Percentiles rank a stretch among this genome's conserved stretches.
Conservation (phyloP, 805 yeast genomes). For the Lachancea thermotolerans region DNA sequence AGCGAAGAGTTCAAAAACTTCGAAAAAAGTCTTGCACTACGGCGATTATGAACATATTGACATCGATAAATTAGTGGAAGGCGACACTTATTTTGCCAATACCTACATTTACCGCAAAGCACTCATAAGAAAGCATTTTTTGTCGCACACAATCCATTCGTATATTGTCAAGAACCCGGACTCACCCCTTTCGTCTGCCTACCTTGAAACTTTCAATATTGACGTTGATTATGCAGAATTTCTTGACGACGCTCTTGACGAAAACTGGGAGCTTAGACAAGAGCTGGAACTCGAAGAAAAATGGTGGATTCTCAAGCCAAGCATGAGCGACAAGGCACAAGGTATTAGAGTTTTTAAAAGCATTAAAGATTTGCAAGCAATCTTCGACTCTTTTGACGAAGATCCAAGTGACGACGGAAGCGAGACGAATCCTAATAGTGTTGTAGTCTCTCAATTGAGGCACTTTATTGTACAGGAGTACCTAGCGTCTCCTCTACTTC, state of each 20-base stretch:
- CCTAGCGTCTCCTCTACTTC: slow-evolving; percentile 56
- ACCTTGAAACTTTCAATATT: slow-evolving; percentile 69
- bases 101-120: slow-evolving; percentile 88
- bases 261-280: slow-evolving; percentile 78
- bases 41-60: slow-evolving; percentile 88
- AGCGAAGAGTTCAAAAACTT: background rate
- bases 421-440: slow-evolving; percentile 45
- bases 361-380: slow-evolving; percentile 68
- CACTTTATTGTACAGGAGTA: slow-evolving; percentile 90
- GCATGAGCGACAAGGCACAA: slow-evolving; percentile 96
- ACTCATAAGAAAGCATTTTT: slow-evolving; percentile 80
- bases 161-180: slow-evolving; percentile 69
- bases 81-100: slow-evolving; percentile 52
- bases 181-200: slow-evolving; percentile 51
- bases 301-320: slow-evolving; percentile 88
- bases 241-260: slow-evolving; percentile 88
- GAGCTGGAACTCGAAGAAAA: slow-evolving; percentile 51
- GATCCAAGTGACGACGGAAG: slow-evolving; percentile 57
- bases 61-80: slow-evolving; percentile 48
- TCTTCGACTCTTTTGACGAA: slow-evolving; percentile 83
- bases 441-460: slow-evolving; percentile 79
- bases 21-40: slow-evolving; percentile 54
- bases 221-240: slow-evolving; percentile 96
- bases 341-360: slow-evolving; percentile 82
- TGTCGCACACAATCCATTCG: slow-evolving; percentile 76